Evolutionary conservation across 2,329 filamentous ascomycete species (phyloP), one percentile per base, ranked within the genome.

Genomic region (Pestalotiopsis sp.): DNA sequence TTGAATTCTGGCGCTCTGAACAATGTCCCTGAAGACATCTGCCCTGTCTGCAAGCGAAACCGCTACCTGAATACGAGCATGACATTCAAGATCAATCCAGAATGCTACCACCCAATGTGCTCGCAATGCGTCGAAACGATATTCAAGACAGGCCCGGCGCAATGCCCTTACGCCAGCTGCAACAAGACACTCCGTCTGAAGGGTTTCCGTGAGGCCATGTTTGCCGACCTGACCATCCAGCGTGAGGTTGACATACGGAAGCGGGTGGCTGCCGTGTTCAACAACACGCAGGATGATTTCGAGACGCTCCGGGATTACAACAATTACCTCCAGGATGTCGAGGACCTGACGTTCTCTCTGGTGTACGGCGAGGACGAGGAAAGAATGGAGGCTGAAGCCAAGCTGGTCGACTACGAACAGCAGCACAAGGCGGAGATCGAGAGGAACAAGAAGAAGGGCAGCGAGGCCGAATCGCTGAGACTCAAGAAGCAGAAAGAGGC

Each of bases 91-190:
- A 95, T 99, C 84, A 98, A 98, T 80, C 94, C 95, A 9, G 94
- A 97, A 85, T 99, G 96, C 88, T 99, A 99, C 85, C 96, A 99
- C 86, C 94, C 94, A 74, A 98, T 99, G 93, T 99, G 96, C 85
- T 92, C 94, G 80, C 95, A 93, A 68, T 99, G 96, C 83, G 95
- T 98, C 57, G 93, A 95, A 81, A 92, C 95, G 68, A 93, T 98
- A 75, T 99, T 98, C 86, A 92, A 92, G 45, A 91, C 93, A 67
- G 96, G 96, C 0, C 96, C 96, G 0, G 93, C 94, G 68, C 93
- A 94, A 70, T 99, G 97, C 78, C 96, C 96, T 1, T 93, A 98
- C 69, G 93, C 93, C 0, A 93, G 92, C 56, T 99, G 96, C 82
- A 89, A 90, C 78, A 91, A 93, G 79, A 98, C 94, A 0, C 86